These are phyloP conservation scores for Pelargonium australe DNA, from an alignment of 441 rosid genomes.

Conservation along the genomic window DNA sequence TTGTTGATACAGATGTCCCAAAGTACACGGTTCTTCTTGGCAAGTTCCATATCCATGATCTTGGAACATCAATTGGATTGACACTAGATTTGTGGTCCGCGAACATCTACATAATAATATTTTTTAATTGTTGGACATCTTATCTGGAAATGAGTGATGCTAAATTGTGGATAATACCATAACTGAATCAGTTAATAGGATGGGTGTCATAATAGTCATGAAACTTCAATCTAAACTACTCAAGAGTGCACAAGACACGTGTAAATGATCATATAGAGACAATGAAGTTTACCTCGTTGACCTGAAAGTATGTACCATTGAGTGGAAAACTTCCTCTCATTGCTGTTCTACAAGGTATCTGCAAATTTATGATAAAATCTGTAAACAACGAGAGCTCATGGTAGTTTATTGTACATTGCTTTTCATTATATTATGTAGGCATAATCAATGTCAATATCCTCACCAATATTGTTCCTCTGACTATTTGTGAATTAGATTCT, in stretches of 20 bases:
- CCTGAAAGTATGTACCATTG: conserved; percentile 95
- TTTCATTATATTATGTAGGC: conserved; percentile 10
- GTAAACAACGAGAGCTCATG: conserved; percentile 19
- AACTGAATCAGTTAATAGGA: background rate
- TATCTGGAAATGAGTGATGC: conserved; percentile 14
- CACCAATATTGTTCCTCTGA: conserved; percentile 59
- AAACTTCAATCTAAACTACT: conserved; percentile 3
- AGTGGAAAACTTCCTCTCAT: conserved; percentile 96
- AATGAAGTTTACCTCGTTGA: conserved; percentile 59
- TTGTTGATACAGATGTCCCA: conserved; percentile 83
- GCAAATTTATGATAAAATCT: conserved; percentile 26
- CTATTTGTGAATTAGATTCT: conserved; percentile 49
- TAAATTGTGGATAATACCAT: conserved; percentile 1
- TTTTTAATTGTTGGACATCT: conserved; percentile 19
- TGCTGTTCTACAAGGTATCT: conserved; percentile 97
- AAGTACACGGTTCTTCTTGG: conserved; percentile 80
- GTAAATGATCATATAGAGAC: conserved; percentile 11
- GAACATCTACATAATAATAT: conserved; percentile 53
- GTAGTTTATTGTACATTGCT: conserved; percentile 13
- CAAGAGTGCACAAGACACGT: background rate
- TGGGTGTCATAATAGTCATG: background rate
- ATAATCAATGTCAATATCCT: conserved; percentile 10
- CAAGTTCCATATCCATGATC: conserved; percentile 74
- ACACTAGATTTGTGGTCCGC: conserved; percentile 86
- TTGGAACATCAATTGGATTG: conserved; percentile 72